phyloP scores from a whole-genome alignment of 1,284 basidiomycete genomes.

The Wolfiporia cocos region DNA sequence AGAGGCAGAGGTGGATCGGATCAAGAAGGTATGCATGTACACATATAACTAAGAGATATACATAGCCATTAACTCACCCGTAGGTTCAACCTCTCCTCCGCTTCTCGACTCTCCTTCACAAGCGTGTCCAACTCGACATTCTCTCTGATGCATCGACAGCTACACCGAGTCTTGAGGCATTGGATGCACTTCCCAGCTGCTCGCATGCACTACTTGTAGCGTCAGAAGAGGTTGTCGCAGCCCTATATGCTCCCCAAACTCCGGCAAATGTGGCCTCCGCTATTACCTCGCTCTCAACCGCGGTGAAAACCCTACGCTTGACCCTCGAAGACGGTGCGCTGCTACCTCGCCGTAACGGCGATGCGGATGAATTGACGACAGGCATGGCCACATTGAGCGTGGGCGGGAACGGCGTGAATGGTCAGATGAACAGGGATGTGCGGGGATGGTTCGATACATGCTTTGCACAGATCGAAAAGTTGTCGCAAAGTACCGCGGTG shows the following conservation, averaged over 20 bases:
- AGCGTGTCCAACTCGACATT: constrained; percentile 47
- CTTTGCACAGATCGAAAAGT: constrained; percentile 46
- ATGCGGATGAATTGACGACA: constrained; percentile 24
- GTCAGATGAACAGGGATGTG: constrained; percentile 19
- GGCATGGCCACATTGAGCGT: constrained; percentile 28
- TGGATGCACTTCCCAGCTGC: constrained; percentile 45
- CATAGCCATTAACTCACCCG: neutral
- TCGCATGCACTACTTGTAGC: constrained; percentile 45
- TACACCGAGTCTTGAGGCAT: constrained; percentile 17
- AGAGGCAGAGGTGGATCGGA: constrained; percentile 20
- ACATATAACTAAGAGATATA: neutral
- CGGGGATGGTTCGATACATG: constrained; percentile 55
- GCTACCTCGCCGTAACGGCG: constrained; percentile 11
- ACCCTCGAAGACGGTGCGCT: constrained; percentile 19
- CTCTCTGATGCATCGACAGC: constrained; percentile 26
- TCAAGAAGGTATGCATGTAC: constrained; percentile 19
- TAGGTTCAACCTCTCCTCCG: constrained; percentile 57
- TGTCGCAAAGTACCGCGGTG: constrained; percentile 15
- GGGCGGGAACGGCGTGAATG: constrained; percentile 18
- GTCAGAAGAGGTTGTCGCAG: constrained; percentile 57
- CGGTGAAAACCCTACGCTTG: constrained; percentile 31
- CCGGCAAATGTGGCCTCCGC: constrained; percentile 32
- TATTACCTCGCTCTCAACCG: constrained; percentile 30
- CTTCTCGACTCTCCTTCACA: constrained; percentile 54
- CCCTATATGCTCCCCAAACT: constrained; percentile 60